Evolutionary conservation across 2,329 filamentous ascomycete genomes (phyloP).

Genomic region (Cylindrodendrum hubeiense): DNA sequence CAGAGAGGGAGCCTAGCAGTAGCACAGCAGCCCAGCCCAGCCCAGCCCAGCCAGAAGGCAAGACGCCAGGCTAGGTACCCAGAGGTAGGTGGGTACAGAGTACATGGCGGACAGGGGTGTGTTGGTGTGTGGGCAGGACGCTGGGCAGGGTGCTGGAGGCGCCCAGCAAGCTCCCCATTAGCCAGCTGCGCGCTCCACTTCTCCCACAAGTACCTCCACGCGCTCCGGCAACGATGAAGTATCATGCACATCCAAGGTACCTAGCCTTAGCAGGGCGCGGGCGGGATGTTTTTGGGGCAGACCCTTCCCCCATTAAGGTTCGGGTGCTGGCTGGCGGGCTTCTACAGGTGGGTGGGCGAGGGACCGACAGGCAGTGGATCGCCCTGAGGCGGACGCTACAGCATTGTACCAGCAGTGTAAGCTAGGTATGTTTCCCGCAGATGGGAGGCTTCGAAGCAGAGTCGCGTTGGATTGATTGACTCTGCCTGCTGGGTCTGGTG

Average conservation of each 20-base stretch:
- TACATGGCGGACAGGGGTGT: constrained; percentile 33
- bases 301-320: constrained; percentile 20
- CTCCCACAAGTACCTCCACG: constrained; percentile 3
- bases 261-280: neutral
- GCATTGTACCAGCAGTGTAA: neutral
- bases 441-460: neutral
- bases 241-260: constrained; percentile 13
- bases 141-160: constrained; percentile 38
- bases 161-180: constrained; percentile 16
- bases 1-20: constrained; percentile 19
- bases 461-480: constrained; percentile 12
- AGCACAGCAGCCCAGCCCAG: constrained; percentile 8
- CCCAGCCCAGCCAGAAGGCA: constrained; percentile 11
- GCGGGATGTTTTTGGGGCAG: constrained; percentile 3
- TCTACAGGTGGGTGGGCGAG: constrained; percentile 16
- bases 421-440: neutral
- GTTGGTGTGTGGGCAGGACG: constrained; percentile 39
- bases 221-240: constrained; percentile 4
- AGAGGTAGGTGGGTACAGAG: constrained; percentile 31
- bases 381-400: constrained; percentile 24
- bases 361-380: constrained; percentile 19
- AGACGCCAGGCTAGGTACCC: constrained; percentile 20
- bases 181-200: constrained; percentile 15
- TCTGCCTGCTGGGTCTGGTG: neutral
- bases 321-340: constrained; percentile 8